Evolutionary conservation across 345 rosid genomes (phyloP).

Genomic region (Hibiscus mutabilis): DNA sequence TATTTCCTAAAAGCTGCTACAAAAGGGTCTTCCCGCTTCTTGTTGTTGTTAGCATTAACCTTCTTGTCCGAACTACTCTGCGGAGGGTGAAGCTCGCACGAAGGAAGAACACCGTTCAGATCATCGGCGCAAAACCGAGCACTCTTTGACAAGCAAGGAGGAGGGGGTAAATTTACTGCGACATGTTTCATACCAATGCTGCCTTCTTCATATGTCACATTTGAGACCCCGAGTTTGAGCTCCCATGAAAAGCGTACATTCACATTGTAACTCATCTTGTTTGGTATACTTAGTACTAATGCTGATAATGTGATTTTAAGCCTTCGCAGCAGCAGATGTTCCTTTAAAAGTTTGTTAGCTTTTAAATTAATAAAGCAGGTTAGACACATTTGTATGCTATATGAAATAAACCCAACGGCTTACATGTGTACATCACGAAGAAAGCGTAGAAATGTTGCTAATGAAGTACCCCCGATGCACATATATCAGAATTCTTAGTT

Average conservation of each 20-base stretch:
- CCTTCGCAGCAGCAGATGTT: background rate
- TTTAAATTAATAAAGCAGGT: background rate
- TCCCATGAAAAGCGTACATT: constrained; percentile 35
- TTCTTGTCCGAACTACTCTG: background rate
- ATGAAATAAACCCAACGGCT: background rate
- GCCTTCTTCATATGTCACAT: constrained; percentile 12
- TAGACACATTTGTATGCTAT: background rate
- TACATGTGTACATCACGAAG: background rate
- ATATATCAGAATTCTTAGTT: too few relatives aligned
- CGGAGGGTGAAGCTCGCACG: background rate
- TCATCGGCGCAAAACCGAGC: background rate
- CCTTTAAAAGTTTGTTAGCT: constrained; percentile 11
- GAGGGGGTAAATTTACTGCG: constrained; percentile 17
- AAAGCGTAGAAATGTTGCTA: constrained; percentile 20
- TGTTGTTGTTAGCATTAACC: background rate
- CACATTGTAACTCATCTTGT: constrained; percentile 17
- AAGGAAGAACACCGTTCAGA: background rate
- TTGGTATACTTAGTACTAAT: background rate
- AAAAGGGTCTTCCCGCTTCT: constrained; percentile 23
- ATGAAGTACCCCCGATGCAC: background rate
- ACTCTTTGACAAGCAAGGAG: constrained; percentile 19
- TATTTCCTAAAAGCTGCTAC: constrained; percentile 22
- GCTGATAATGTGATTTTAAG: constrained; percentile 1
- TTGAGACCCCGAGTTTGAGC: constrained; percentile 31
- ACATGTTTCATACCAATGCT: background rate